Base-by-base conservation (phyloP, 2,329 filamentous ascomycete species). In the Ophiostoma novo-ulmi region DNA sequence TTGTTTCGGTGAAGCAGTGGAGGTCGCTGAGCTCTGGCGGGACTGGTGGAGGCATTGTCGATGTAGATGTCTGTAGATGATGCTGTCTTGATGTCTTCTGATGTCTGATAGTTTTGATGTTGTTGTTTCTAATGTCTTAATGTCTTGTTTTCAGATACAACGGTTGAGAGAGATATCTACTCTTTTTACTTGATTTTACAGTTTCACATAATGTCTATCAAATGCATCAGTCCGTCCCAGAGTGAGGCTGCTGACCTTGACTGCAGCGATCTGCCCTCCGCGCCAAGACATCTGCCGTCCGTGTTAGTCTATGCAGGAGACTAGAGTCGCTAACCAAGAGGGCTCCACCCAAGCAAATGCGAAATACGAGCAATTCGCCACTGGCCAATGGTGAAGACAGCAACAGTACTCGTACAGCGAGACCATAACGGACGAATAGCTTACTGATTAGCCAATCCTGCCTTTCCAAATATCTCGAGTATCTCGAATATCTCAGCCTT, bases 1-100 rank as follows among this genome's bases (percentile, higher is more conserved):
- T 82, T 8, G 87, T 89, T 75, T 89, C 87, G 26, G 73, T 73
- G 73, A 74, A 73, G 79, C 85, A 88, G 77, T 85, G 83, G 8
- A 85, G 78, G 73, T 85, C 84, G 5, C 72, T 73, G 71, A 78
- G 72, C 20, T 74, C 70, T 4, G 75, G 73, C 8, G 41, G 65
- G 17, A 20, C n/a, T 5, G 39, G 39, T 3, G n/a, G 22, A 14
- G 52, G 11, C 52, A 58, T 58, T 58, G 22, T 58, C 14, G 22
- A 14, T n/a, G 13, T 26, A 14, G 10, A 26, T 3, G n/a, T 4
- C 4, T 22, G 17, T 22, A 48, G 48, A 41, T 11, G 39, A 14
- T 44, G 39, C 39, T 13, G 39, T 31, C 5, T 44, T 5, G 39
- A 31, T 4, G 31, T 31, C 31, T 31, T 31, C 2, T 31, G 31